Conservation (phyloP, 306 rosid genomes). For the Arachis stenosperma region DNA sequence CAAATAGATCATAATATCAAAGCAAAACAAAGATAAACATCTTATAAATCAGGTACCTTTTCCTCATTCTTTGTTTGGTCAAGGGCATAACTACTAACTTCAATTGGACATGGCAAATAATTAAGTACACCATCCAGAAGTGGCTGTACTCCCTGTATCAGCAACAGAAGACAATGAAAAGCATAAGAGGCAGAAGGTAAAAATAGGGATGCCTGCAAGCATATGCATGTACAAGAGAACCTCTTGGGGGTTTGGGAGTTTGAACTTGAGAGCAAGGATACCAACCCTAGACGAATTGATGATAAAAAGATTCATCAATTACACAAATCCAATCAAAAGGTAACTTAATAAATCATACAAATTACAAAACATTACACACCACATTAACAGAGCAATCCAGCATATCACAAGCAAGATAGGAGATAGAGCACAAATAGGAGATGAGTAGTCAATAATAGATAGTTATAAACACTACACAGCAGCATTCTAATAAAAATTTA, state of each 20-base stretch:
- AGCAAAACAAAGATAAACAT: conserved; percentile 26
- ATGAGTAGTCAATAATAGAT: not conserved
- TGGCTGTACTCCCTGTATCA: conserved; percentile 92
- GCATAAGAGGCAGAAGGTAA: conserved; percentile 27
- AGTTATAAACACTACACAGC: not conserved
- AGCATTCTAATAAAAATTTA: not conserved
- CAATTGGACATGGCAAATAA: conserved; percentile 94
- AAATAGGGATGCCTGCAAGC: not conserved
- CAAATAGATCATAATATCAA: conserved; percentile 32
- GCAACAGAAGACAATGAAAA: conserved; percentile 40
- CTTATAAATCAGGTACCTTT: conserved; percentile 58
- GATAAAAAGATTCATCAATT: conserved; percentile 31
- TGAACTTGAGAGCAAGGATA: conserved; percentile 1
- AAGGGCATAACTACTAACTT: conserved; percentile 88
- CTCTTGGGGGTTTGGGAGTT: not conserved
- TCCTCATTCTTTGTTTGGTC: conserved; percentile 89
- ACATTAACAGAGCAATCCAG: conserved; percentile 2
- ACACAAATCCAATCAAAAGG: conserved; percentile 4
- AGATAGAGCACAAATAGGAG: not conserved
- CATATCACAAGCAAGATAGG: conserved; percentile 1
- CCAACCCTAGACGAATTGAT: conserved; percentile 1
- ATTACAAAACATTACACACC: not conserved
- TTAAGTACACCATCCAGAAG: conserved; percentile 86
- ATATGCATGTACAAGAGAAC: conserved; percentile 17
- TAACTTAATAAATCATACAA: conserved; percentile 19